These are phyloP conservation scores for Linnemannia exigua DNA, from an alignment of 192 early-diverging fungal species.

Conservation along the genomic window DNA sequence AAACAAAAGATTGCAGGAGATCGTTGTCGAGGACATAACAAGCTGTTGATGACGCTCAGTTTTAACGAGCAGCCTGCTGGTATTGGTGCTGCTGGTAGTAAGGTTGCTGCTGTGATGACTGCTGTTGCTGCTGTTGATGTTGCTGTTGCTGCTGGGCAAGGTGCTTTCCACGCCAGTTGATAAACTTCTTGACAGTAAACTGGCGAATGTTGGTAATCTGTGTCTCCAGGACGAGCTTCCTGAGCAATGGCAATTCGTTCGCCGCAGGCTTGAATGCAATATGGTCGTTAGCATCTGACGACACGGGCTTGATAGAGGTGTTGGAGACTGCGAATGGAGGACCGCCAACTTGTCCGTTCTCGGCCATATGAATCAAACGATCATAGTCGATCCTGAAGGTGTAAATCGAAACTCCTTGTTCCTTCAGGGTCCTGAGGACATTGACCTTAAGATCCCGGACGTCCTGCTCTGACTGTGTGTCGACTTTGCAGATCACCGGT, in stretches of 20 bases:
- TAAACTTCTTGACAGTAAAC: slow-evolving; percentile 70
- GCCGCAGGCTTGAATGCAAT: slow-evolving; percentile 35
- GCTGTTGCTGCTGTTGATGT: not conserved
- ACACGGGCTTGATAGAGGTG: not conserved
- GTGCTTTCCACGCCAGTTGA: slow-evolving; percentile 64
- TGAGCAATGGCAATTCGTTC: slow-evolving; percentile 64
- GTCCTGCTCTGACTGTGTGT: slow-evolving; percentile 67
- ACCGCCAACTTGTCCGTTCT: slow-evolving; percentile 60
- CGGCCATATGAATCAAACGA: slow-evolving; percentile 63
- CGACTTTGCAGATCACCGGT: slow-evolving; percentile 76
- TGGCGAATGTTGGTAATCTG: slow-evolving; percentile 69
- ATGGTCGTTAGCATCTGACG: slow-evolving; percentile 14
- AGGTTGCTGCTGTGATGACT: not conserved
- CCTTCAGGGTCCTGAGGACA: slow-evolving; percentile 64
- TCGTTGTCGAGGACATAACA: not conserved
- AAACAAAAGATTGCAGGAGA: not conserved
- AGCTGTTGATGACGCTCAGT: not conserved
- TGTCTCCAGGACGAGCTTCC: slow-evolving; percentile 64
- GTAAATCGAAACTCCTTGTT: slow-evolving; percentile 71
- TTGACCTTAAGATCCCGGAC: slow-evolving; percentile 66
- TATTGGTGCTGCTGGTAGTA: slow-evolving; percentile 32
- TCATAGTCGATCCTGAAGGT: slow-evolving; percentile 67
- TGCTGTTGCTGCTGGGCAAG: slow-evolving; percentile 34
- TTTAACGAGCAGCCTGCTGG: slow-evolving; percentile 42
- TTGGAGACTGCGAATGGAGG: slow-evolving; percentile 68